phyloP scores from a whole-genome alignment of 176 grass and related monocot species.

The Dendrocalamus sinicus region DNA sequence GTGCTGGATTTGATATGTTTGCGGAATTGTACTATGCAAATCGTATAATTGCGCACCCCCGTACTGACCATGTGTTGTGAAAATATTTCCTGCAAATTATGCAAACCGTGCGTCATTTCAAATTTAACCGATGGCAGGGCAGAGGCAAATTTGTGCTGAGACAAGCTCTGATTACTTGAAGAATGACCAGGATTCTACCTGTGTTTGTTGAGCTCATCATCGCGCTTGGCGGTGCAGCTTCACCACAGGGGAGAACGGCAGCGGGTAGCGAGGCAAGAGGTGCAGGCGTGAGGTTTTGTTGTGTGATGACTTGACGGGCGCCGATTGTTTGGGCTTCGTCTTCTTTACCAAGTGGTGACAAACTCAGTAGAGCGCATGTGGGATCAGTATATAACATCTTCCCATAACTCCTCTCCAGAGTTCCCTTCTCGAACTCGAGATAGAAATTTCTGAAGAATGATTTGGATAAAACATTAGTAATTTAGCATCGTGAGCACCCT shows the following conservation, averaged over 20 bases:
- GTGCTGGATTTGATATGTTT: no score
- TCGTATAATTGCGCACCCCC: neutral
- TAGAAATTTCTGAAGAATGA: no score
- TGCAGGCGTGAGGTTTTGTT: neutral
- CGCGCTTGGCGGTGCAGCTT: neutral
- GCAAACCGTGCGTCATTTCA: neutral
- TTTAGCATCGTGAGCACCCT: no score
- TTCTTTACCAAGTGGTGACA: no score
- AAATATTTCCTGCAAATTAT: neutral
- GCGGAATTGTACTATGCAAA: no score
- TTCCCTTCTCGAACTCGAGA: no score
- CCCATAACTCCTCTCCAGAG: no score
- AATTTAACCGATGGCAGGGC: neutral
- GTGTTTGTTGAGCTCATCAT: neutral
- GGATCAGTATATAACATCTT: no score
- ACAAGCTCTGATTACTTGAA: neutral
- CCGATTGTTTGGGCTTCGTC: no score
- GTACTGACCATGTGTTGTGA: neutral
- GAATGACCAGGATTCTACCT: neutral
- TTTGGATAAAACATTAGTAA: no score
- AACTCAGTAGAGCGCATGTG: no score
- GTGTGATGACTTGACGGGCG: neutral
- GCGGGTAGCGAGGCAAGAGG: neutral
- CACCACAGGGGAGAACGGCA: neutral
- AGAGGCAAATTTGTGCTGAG: neutral